Base-by-base conservation (phyloP, 2,329 filamentous ascomycete species). In the Claviceps capensis region DNA sequence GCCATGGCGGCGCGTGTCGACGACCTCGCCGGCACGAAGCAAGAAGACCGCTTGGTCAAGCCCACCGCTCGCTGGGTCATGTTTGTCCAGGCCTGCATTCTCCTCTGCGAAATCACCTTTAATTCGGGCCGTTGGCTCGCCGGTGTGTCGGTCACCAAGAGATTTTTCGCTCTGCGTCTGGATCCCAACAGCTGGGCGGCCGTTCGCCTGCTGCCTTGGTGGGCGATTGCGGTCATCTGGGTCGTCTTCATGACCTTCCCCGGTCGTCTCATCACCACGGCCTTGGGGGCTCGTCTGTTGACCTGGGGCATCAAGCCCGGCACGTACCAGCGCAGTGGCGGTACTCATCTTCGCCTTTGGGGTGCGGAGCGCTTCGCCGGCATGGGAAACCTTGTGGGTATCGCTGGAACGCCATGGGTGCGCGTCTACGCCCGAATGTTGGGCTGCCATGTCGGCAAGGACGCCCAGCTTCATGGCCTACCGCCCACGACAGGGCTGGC, bases 51-150 rank as follows among this genome's bases (percentile, higher is more conserved):
- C 19, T 41, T 52, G 17, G 57, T 59, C 17, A 49, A 37, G 48
- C 56, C 56, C 4, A 59, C 56, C n/a, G 49, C 57, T 6, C 56
- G 56, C 9, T 54, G 53, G 52, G 48, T 58, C 17, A 53, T 58
- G 26, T 46, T 56, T 5, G 41, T 58, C 3, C 57, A 59, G 51
- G 44, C 52, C 17, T n/a, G 43, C 11, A 53, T 58, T 9, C 30
- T 59, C 30, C 13, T 54, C n/a, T 13, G 16, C 44, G 41, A 52
- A 22, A 49, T 59, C 41, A 53, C 51, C 23, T 49, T 56, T 40
- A 50, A 54, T 43, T 51, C 49, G 5, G 26, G 53, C 1, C 53
- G 56, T 6, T 56, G 56, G 47, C 40, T 57, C 9, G 49, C 49
- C 8, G 51, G 50, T 17, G 40, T 59, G 0, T 44, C 49, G 9